Percentiles rank a stretch among this genome's conserved stretches.
Evolutionary conservation across 1,139 yeast genomes (phyloP).

Genomic region (Arxiozyma bovina): DNA sequence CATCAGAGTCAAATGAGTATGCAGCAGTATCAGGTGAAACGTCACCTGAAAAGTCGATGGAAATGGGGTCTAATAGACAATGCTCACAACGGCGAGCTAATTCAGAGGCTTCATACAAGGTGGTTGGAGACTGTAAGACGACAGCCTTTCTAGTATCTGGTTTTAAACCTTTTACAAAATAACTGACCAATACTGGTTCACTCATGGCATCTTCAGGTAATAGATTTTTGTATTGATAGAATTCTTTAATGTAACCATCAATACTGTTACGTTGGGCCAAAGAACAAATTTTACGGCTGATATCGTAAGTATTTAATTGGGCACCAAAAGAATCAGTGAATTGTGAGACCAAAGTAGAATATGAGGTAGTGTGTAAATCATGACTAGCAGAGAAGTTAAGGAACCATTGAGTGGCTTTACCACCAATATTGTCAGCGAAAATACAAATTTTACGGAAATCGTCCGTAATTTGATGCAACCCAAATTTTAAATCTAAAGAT

Average conservation of each 20-base stretch:
- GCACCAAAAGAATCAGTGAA: not conserved
- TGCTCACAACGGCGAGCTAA: not conserved
- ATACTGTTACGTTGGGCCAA: not conserved
- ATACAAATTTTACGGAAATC: slow-evolving; percentile 1
- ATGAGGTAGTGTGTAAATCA: not conserved
- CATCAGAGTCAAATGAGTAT: not conserved
- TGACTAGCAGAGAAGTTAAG: not conserved
- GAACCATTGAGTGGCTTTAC: not conserved
- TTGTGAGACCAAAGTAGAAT: not conserved
- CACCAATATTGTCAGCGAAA: not conserved
- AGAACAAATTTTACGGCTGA: not conserved
- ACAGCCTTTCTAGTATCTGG: not conserved
- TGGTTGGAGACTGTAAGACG: not conserved
- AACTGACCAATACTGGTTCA: not conserved
- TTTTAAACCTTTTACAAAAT: not conserved
- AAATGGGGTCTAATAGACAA: not conserved
- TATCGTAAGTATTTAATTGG: not conserved
- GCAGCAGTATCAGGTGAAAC: not conserved
- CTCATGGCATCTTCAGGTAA: not conserved
- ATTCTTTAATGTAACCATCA: not conserved
- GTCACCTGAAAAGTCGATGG: not conserved
- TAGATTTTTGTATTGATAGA: not conserved
- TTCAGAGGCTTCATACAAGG: not conserved
- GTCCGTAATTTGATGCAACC: not conserved
- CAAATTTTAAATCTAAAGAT: not conserved